phyloP scores from a whole-genome alignment of 768 basidiomycete species.

The Agaricus subrufescens region DNA sequence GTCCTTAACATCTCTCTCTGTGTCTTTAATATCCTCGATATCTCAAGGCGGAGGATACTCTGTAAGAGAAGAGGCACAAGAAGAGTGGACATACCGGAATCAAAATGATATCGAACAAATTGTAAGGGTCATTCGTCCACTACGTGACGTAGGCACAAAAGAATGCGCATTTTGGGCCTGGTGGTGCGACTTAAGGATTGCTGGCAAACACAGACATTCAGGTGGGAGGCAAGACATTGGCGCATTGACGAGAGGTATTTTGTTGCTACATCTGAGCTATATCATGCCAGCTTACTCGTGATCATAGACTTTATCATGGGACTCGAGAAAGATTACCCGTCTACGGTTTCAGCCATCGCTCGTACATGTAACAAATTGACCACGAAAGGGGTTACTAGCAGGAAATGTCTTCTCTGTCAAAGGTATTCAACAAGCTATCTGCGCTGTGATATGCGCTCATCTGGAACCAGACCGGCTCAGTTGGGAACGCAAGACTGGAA shows the following conservation, averaged over 20 bases:
- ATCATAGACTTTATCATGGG: conserved; percentile 71
- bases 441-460: not conserved
- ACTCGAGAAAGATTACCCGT: conserved; percentile 78
- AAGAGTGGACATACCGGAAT: conserved; percentile 49
- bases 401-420: conserved; percentile 58
- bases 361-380: conserved; percentile 76
- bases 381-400: conserved; percentile 51
- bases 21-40: conserved; percentile 69
- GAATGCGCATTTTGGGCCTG: conserved; percentile 76
- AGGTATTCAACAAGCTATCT: conserved; percentile 36
- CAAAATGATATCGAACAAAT: conserved; percentile 15
- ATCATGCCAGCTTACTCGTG: not conserved
- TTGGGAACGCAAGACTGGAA: conserved; percentile 70
- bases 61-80: conserved; percentile 62
- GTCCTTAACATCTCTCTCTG: conserved; percentile 69
- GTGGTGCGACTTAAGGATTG: conserved; percentile 57
- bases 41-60: conserved; percentile 74
- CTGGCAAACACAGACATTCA: conserved; percentile 24
- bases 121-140: conserved; percentile 58
- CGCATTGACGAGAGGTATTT: conserved; percentile 61
- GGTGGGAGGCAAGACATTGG: conserved; percentile 57
- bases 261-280: not conserved
- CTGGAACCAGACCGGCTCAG: conserved; percentile 51
- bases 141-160: conserved; percentile 72
- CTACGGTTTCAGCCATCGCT: conserved; percentile 80